Conservation (phyloP, 805 yeast species). For the Suhomyces faveliae region DNA sequence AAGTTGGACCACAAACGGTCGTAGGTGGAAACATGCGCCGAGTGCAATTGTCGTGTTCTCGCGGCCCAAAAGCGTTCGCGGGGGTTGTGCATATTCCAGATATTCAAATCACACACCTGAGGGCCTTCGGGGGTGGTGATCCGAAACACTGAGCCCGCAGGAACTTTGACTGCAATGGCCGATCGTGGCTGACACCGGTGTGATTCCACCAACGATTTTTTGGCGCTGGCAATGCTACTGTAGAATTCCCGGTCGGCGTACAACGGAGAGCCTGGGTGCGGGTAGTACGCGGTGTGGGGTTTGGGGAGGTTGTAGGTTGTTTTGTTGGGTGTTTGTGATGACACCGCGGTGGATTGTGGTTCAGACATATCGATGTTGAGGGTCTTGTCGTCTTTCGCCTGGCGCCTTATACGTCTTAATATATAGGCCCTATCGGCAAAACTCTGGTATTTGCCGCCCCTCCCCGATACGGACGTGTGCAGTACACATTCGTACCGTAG, state of each 20-base stretch:
- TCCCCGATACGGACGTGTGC: not conserved
- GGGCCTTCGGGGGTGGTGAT: slow-evolving; percentile 67
- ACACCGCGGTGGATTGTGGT: slow-evolving; percentile 6
- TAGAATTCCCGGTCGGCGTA: slow-evolving; percentile 52
- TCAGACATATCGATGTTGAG: not conserved
- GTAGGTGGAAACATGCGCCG: slow-evolving; percentile 58
- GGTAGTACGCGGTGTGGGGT: slow-evolving; percentile 58
- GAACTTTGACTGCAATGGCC: slow-evolving; percentile 63
- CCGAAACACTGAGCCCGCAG: slow-evolving; percentile 57
- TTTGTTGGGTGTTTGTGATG: slow-evolving; percentile 32
- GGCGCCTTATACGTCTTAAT: too few relatives aligned
- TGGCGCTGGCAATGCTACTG: slow-evolving; percentile 41
- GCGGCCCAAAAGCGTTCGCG: slow-evolving; percentile 70
- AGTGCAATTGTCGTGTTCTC: slow-evolving; percentile 63
- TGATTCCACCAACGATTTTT: slow-evolving; percentile 42
- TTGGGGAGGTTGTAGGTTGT: slow-evolving; percentile 37
- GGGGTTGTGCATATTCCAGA: slow-evolving; percentile 61
- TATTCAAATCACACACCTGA: slow-evolving; percentile 67
- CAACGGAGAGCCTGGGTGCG: slow-evolving; percentile 52
- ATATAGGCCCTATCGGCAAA: not conserved
- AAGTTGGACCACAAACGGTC: slow-evolving; percentile 66
- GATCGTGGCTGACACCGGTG: slow-evolving; percentile 52
- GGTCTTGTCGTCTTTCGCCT: too few relatives aligned
- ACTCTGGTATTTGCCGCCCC: not conserved
- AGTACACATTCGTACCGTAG: not conserved